Conservation (phyloP, 2,329 filamentous ascomycete genomes). For the Epichloe uncinata region DNA sequence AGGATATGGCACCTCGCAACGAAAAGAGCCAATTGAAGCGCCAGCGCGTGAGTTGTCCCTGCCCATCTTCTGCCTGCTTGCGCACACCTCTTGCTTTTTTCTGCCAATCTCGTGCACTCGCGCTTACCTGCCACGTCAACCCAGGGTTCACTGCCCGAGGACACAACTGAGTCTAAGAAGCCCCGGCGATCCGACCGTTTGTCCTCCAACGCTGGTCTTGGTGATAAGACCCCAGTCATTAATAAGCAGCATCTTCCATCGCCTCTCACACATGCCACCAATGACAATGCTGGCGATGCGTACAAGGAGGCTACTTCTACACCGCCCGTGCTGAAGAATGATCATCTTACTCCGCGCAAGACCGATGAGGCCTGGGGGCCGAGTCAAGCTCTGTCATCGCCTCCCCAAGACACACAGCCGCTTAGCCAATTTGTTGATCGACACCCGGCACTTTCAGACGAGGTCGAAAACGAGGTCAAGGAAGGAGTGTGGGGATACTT, state of each 20-base stretch:
- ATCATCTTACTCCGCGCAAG: conserved; percentile 38
- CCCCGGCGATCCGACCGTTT: conserved; percentile 65
- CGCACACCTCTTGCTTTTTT: conserved; percentile 7
- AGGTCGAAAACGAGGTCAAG: conserved; percentile 69
- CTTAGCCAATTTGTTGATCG: conserved; percentile 65
- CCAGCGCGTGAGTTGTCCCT: conserved; percentile 45
- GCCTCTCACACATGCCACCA: conserved; percentile 52
- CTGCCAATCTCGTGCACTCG: conserved; percentile 7
- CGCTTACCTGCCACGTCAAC: conserved; percentile 12
- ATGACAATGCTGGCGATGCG: conserved; percentile 45
- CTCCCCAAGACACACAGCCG: conserved; percentile 48
- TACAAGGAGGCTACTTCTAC: conserved; percentile 58
- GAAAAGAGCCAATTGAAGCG: conserved; percentile 84
- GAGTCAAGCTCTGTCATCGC: conserved; percentile 36
- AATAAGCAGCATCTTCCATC: conserved; percentile 64
- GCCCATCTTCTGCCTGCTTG: conserved; percentile 10
- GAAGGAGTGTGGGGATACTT: conserved; percentile 96
- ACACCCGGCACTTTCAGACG: conserved; percentile 58
- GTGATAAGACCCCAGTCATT: conserved; percentile 46
- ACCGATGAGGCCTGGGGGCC: conserved; percentile 35
- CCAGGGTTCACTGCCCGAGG: conserved; percentile 53
- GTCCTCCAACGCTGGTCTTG: conserved; percentile 22
- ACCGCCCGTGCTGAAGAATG: conserved; percentile 47
- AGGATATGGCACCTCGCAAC: conserved; percentile 42
- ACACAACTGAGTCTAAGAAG: conserved; percentile 63